A percentile compares a stretch with the other conserved stretches of the same genome.
phyloP scores from a whole-genome alignment of 1,284 basidiomycete species.

The Cerioporus squamosus region DNA sequence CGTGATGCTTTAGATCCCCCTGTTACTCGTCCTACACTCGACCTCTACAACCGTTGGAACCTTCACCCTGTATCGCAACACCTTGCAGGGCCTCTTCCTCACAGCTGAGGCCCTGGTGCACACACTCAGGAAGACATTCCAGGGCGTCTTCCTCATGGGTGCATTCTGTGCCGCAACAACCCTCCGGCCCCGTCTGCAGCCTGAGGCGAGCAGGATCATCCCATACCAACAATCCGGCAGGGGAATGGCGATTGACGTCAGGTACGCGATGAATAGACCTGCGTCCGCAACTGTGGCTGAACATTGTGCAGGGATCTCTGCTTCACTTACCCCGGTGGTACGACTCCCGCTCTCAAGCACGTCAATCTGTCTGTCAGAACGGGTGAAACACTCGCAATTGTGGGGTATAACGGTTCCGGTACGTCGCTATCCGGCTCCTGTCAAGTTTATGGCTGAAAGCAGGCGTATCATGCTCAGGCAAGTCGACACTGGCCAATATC shows the following conservation, averaged over 20 bases:
- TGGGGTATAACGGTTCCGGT: constrained; percentile 83
- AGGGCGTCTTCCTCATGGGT: constrained; percentile 81
- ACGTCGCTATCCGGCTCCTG: constrained; percentile 31
- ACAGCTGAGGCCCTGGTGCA: constrained; percentile 63
- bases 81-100: constrained; percentile 72
- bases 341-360: constrained; percentile 64
- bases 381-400: constrained; percentile 81
- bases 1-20: constrained; percentile 56
- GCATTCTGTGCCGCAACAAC: constrained; percentile 78
- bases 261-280: constrained; percentile 42
- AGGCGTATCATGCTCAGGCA: constrained; percentile 48
- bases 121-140: constrained; percentile 71
- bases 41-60: constrained; percentile 78
- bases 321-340: constrained; percentile 77
- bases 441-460: not conserved
- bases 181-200: constrained; percentile 68
- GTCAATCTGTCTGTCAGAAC: constrained; percentile 71
- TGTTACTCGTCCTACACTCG: constrained; percentile 70
- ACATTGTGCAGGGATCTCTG: constrained; percentile 56
- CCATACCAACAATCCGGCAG: constrained; percentile 46
- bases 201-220: constrained; percentile 51
- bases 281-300: constrained; percentile 1
- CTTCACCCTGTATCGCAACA: constrained; percentile 74
- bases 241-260: constrained; percentile 73
- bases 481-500: constrained; percentile 81